These are phyloP conservation scores for Pseudogymnoascus sp. DNA, from an alignment of 2,329 filamentous ascomycete species.

Conservation along the genomic window DNA sequence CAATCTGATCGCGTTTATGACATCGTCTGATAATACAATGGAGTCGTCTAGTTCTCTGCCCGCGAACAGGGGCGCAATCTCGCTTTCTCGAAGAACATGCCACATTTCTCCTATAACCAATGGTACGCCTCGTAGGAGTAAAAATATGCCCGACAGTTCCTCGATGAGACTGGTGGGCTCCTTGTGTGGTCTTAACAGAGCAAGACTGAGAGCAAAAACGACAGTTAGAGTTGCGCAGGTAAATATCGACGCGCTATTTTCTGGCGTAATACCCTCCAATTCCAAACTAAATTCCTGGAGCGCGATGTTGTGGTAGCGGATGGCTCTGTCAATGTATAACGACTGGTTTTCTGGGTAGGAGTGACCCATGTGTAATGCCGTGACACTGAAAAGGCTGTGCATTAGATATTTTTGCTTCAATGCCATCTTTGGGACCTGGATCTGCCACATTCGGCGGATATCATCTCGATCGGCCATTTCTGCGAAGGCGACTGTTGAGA, in stretches of 20 bases:
- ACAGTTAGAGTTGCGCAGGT: conserved; percentile 12
- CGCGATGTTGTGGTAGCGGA: conserved; percentile 13
- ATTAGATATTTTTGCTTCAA: conserved; percentile 14
- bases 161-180: neutral
- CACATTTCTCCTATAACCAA: neutral
- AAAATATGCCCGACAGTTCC: neutral
- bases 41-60: neutral
- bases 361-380: conserved; percentile 15
- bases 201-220: neutral
- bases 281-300: conserved; percentile 8
- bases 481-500: conserved; percentile 11
- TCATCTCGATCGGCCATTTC: neutral
- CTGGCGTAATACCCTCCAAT: neutral
- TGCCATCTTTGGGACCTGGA: conserved; percentile 12
- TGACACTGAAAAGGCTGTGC: conserved; percentile 13
- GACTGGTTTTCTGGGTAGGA: conserved; percentile 4
- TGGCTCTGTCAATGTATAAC: conserved; percentile 9
- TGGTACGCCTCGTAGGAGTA: neutral
- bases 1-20: neutral
- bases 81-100: neutral
- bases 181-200: neutral
- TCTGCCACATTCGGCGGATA: conserved; percentile 9
- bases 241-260: conserved; percentile 15
- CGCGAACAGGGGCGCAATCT: neutral
- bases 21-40: neutral